Base-by-base conservation (phyloP, 2,329 filamentous ascomycete genomes). In the Fusarium equiseti region DNA sequence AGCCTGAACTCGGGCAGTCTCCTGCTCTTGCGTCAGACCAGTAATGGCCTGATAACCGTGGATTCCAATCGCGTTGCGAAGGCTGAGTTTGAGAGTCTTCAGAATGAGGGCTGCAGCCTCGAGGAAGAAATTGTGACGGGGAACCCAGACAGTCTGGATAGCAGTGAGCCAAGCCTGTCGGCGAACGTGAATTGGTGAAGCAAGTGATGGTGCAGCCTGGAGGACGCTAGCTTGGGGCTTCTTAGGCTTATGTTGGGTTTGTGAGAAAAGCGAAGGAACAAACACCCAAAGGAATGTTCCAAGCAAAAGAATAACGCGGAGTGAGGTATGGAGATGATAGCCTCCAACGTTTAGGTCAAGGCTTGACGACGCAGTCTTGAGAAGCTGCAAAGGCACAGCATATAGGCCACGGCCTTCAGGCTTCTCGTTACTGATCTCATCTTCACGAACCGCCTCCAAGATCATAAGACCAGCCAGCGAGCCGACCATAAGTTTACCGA, bases 391-490 rank as follows among this genome's bases (percentile, higher is more conserved):
- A 2, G 92, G 92, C 20, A 92, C 63, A 24, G 89, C 88, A 66
- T 89, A 87, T 16, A 95, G 84, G 5, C 92, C 92, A 40, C 89
- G 88, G 48, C 91, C 91, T 52, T 89, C 84, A 8, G 90, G 85
- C 2, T 85, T 85, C 53, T 92, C 90, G 49, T 85, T 87, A 74
- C 89, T 87, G 77, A 89, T 81, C 80, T 94, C 88, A 72, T 90
- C 83, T 77, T 92, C 88, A 38, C 86, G 86, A 59, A 95, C 85
- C 2, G 93, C 94, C 81, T 98, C 94, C 73, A 97, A 82, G 35
- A 98, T 87, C 95, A 98, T 97, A 20, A 98, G 84, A 16, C 94
- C 94, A 26, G 95, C 95, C 63, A 98, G 87, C 20, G 95, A 95
- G 44, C 95, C 95, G 8, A 98, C 90, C 93, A 98, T 96, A 71